Conservation (phyloP, 2,329 filamentous ascomycete genomes). For the Lachnellula willkommii region DNA sequence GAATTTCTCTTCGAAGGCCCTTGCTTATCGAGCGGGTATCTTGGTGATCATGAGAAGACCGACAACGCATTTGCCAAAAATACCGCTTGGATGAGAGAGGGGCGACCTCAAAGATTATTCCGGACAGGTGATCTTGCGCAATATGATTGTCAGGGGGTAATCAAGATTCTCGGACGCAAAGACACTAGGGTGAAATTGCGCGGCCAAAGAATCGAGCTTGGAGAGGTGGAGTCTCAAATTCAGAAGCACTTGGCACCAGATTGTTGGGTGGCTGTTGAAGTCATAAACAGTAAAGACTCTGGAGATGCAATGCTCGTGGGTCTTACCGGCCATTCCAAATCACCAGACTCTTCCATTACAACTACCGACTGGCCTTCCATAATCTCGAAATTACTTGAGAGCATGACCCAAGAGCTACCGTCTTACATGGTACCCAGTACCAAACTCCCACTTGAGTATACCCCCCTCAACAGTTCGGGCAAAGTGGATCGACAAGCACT, state of each 20-base stretch:
- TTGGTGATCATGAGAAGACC: background rate
- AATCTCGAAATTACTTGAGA: no score
- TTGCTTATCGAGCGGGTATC: background rate
- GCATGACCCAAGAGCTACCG: background rate
- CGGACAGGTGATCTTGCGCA: background rate
- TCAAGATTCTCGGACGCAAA: background rate
- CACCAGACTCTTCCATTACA: no score
- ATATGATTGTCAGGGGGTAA: background rate
- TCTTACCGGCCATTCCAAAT: no score
- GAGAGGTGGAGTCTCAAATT: background rate
- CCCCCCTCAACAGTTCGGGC: background rate
- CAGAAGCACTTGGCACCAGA: no score
- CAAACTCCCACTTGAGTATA: background rate
- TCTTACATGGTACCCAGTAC: background rate
- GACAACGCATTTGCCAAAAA: background rate
- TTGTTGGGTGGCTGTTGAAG: no score
- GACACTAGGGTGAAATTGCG: background rate
- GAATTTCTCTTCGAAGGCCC: background rate
- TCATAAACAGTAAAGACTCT: no score
- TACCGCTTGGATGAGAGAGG: no score
- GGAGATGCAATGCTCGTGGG: no score
- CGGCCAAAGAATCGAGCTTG: background rate
- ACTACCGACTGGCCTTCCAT: no score
- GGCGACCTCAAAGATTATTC: background rate
- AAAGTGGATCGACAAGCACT: background rate